A percentile compares a stretch with the other conserved stretches of the same genome.
phyloP scores from a whole-genome alignment of 1,284 basidiomycete genomes.

The Apiotrichum porosum region DNA sequence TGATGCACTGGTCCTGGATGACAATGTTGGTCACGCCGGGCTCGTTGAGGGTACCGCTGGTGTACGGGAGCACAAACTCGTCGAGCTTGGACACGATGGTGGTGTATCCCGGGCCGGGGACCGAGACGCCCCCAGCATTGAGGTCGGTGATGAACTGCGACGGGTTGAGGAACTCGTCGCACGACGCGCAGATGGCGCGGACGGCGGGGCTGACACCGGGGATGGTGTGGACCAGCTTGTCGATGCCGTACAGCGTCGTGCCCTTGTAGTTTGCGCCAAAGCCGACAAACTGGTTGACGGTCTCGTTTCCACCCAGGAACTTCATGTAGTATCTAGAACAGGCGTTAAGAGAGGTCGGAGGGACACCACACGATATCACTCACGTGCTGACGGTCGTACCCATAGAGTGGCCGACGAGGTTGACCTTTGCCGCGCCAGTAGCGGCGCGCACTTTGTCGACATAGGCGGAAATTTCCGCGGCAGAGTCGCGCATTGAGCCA shows the following conservation, averaged over 20 bases:
- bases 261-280: conserved; percentile 11
- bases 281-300: conserved; percentile 3
- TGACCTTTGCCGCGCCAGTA: conserved; percentile 12
- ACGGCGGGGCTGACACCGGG: conserved; percentile 1
- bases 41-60: conserved; percentile 3
- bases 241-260: conserved; percentile 7
- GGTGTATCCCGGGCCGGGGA: conserved; percentile 8
- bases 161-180: conserved; percentile 6
- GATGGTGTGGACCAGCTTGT: conserved; percentile 6
- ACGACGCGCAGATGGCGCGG: conserved; percentile 1
- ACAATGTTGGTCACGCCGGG: conserved; percentile 9
- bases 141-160: conserved; percentile 2
- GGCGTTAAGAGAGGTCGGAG: no score
- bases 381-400: conserved; percentile 7
- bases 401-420: conserved; percentile 11
- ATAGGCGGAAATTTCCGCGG: conserved; percentile 4
- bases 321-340: conserved; percentile 9
- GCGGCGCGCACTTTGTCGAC: conserved; percentile 1
- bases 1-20: conserved; percentile 6
- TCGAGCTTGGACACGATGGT: conserved; percentile 5
- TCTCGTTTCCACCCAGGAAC: conserved; percentile 6
- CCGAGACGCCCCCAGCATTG: conserved; percentile 1
- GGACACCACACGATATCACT: no score
- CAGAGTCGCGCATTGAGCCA: conserved; percentile 1
- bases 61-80: conserved; percentile 5